These are phyloP conservation scores for Przewalskia tangutica DNA, from an alignment of 257 asterid genomes.

Conservation along the genomic window DNA sequence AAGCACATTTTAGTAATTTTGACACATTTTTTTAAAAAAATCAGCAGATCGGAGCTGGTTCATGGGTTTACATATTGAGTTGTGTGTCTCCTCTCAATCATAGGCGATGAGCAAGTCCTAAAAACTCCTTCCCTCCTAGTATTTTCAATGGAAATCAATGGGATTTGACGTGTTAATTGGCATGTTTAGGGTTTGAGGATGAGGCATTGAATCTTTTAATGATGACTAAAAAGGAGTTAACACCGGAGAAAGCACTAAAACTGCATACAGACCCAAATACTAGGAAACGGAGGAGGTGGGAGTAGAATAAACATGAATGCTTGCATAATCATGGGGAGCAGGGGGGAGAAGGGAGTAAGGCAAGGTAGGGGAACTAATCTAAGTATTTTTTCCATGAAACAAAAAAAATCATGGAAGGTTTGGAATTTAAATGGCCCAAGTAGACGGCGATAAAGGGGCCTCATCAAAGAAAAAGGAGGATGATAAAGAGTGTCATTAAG, in stretches of 20 bases:
- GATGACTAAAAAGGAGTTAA: background rate
- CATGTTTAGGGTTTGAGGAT: background rate
- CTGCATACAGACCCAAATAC: background rate
- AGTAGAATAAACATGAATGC: background rate
- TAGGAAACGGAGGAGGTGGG: background rate
- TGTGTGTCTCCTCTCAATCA: background rate
- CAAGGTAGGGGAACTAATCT: background rate
- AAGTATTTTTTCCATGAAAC: background rate
- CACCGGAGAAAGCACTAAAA: background rate
- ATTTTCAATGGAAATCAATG: background rate
- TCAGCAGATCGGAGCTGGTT: background rate
- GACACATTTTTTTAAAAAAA: background rate
- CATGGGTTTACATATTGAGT: background rate
- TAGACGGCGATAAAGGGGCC: background rate
- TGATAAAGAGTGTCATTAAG: background rate
- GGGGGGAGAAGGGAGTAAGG: background rate
- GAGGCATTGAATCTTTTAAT: background rate
- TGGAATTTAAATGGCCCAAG: background rate
- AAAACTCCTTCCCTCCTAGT: background rate
- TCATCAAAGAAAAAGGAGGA: background rate
- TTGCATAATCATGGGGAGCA: background rate
- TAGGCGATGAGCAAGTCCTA: background rate
- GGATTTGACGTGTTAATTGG: background rate
- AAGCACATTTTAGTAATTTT: conserved; percentile 1
- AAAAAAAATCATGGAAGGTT: background rate